Evolutionary conservation across 2,329 filamentous ascomycete genomes (phyloP).

Genomic region (Monosporascus ibericus): DNA sequence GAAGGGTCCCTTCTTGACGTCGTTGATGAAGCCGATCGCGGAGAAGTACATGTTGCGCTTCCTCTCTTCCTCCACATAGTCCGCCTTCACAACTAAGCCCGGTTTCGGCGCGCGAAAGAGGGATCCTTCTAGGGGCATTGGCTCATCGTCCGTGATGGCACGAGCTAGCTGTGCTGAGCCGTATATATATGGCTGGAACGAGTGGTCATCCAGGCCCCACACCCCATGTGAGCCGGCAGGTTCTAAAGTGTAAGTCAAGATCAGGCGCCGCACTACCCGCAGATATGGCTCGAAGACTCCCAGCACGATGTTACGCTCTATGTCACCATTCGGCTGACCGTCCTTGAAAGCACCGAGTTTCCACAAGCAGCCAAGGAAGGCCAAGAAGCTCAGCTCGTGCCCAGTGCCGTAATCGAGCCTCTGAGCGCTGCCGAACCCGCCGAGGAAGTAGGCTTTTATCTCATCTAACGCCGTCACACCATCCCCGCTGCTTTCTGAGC

Average conservation of each 20-base stretch:
- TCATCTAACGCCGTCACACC: constrained; percentile 55
- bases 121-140: constrained; percentile 75
- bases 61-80: constrained; percentile 60
- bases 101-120: constrained; percentile 65
- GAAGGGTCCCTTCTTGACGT: constrained; percentile 93
- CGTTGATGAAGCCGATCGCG: constrained; percentile 93
- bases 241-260: constrained; percentile 86
- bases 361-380: constrained; percentile 86
- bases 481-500: constrained; percentile 12
- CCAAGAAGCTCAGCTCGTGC: constrained; percentile 90
- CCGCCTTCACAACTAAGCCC: constrained; percentile 57
- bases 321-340: constrained; percentile 41
- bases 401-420: constrained; percentile 93
- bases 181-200: constrained; percentile 89
- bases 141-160: constrained; percentile 56
- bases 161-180: constrained; percentile 86
- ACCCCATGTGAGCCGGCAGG: constrained; percentile 95
- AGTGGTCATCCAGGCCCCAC: constrained; percentile 98
- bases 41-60: constrained; percentile 83
- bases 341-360: constrained; percentile 74
- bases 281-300: constrained; percentile 77
- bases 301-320: constrained; percentile 76
- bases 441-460: constrained; percentile 72
- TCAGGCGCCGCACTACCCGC: constrained; percentile 68
- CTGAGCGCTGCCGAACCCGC: constrained; percentile 81